Conservation (phyloP, 371 early-diverging fungal species). For the Cladochytrium tenue region DNA sequence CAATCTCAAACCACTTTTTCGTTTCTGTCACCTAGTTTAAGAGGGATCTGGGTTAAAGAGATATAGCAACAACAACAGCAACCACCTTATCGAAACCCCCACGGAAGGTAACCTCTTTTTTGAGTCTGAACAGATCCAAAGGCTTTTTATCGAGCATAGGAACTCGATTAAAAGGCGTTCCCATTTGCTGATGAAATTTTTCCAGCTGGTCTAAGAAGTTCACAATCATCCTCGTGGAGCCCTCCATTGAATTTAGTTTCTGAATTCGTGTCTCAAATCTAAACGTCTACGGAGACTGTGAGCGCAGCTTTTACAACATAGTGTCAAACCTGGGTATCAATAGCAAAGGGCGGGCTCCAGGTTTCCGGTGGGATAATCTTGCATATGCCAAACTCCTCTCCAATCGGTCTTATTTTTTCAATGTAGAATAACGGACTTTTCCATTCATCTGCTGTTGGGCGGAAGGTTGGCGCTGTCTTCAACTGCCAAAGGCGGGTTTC, state of each 20-base stretch:
- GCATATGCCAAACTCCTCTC: slow-evolving; percentile 81
- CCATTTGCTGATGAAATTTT: slow-evolving; percentile 79
- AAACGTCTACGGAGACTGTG: slow-evolving; percentile 64
- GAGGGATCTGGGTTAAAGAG: not conserved
- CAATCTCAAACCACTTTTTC: slow-evolving; percentile 90
- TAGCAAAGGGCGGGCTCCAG: slow-evolving; percentile 81
- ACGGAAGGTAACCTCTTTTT: slow-evolving; percentile 75
- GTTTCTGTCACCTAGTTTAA: slow-evolving; percentile 66
- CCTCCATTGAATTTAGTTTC: slow-evolving; percentile 88
- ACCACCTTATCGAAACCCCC: slow-evolving; percentile 77
- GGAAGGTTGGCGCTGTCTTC: slow-evolving; percentile 64
- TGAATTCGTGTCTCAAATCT: slow-evolving; percentile 87
- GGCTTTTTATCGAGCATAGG: slow-evolving; percentile 83
- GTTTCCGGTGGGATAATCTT: slow-evolving; percentile 89
- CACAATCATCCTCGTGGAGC: slow-evolving; percentile 79
- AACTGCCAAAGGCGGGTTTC: slow-evolving; percentile 30
- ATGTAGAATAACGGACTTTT: slow-evolving; percentile 81
- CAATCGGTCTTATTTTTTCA: slow-evolving; percentile 74
- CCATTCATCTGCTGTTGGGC: slow-evolving; percentile 85
- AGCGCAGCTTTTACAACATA: not conserved
- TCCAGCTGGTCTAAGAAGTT: slow-evolving; percentile 89
- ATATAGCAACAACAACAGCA: not conserved
- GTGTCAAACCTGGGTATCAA: slow-evolving; percentile 77
- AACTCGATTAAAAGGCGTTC: slow-evolving; percentile 67
- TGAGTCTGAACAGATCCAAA: slow-evolving; percentile 81